phyloP scores from a whole-genome alignment of 345 rosid genomes.

The Arabidopsis arenosa region DNA sequence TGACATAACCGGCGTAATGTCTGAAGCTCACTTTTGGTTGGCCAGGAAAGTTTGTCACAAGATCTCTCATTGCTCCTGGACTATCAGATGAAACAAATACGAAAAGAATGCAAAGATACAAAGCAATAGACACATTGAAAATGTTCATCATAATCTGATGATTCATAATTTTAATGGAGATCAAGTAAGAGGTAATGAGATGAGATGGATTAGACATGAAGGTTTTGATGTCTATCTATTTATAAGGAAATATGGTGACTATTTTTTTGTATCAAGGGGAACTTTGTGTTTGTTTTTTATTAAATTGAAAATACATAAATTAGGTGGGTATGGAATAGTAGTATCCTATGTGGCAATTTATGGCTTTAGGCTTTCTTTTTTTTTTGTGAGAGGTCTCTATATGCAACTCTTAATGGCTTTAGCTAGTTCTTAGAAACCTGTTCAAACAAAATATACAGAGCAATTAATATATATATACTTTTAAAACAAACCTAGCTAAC shows the following conservation, averaged over 20 bases:
- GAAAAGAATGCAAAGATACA: constrained; percentile 18
- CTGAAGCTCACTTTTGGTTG: constrained; percentile 63
- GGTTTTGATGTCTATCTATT: constrained; percentile 9
- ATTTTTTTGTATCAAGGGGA: too few species aligned
- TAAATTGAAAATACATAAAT: too few species aligned
- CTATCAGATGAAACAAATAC: constrained; percentile 22
- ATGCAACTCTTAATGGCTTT: too few species aligned
- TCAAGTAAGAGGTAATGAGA: neutral
- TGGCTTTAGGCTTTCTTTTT: too few species aligned
- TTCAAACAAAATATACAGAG: neutral
- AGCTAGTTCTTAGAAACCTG: too few species aligned
- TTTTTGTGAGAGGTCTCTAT: too few species aligned
- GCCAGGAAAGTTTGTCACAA: constrained; percentile 67
- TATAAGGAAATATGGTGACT: constrained; percentile 1
- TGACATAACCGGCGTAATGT: constrained; percentile 76
- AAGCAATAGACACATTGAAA: neutral
- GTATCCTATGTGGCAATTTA: too few species aligned
- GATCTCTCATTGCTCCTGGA: constrained; percentile 47
- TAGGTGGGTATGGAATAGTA: too few species aligned
- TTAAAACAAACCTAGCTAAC: neutral
- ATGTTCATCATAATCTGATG: constrained; percentile 15
- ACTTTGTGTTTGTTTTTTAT: too few species aligned
- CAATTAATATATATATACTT: neutral
- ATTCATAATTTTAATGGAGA: constrained; percentile 8
- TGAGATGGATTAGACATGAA: neutral